Base-by-base conservation (phyloP, 768 basidiomycete genomes). In the Candolleomyces efflorescens region DNA sequence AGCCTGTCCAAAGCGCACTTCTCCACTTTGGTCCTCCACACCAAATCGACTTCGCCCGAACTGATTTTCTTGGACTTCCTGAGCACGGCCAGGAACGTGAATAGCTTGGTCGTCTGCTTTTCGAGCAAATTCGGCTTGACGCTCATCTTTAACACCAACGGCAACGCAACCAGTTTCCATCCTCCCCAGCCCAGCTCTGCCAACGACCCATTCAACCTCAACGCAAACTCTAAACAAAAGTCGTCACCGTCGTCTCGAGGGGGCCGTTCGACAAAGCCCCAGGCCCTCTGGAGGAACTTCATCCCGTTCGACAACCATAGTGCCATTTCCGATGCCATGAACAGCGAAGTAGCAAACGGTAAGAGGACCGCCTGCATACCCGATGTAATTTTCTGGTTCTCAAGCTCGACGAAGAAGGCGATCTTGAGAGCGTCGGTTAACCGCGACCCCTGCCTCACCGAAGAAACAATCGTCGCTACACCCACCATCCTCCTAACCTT, bases 371-470 rank as follows among this genome's bases (percentile, higher is more conserved):
- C 53, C 41, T 72, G 71, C 9, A 76, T 63, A 1, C 38, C 47
- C 0, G 68, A 63, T 5, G 64, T 46, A 36, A 76, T 62, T 9
- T 72, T 70, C 0, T 78, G 61, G 4, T 66, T 37, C 11, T 60
- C 49, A 7, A 78, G 67, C 26, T 72, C 66, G 1, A 68, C 52
- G 13, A 75, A 71, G 12, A 81, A 60, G 6, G 63, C 53, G 2
- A 65, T 58, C 3, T 75, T 69, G 46, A 79, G 78, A 10, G 71
- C 62, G 56, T 72, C 78, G 77, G 79, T 75, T 55, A 92, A 60
- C 24, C 90, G 79, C 1, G 86, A 85, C 1, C 91, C 92, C 58
- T 86, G 83, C 15, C 90, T 82, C 12, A 91, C 87, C 0, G 83
- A 78, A 61, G 78, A 81, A 9, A 80, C 68, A 3, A 89, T 72